Conservation (phyloP, 2,329 filamentous ascomycete species). For the Helotiales sp. region DNA sequence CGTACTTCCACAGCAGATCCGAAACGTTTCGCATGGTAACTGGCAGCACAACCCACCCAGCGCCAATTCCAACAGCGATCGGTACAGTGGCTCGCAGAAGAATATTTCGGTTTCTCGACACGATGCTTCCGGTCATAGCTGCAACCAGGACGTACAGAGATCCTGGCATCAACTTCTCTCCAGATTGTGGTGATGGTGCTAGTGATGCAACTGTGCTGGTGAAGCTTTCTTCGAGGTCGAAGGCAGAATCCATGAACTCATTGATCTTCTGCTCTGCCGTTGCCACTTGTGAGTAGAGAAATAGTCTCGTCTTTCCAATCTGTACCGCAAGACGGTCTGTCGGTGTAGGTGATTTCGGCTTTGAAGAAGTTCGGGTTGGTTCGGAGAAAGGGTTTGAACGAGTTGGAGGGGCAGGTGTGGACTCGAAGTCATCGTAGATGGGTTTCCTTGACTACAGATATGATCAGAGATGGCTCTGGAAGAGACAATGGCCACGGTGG, state of each 20-base stretch:
- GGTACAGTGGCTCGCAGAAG: conserved; percentile 77
- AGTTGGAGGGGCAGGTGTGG: conserved; percentile 36
- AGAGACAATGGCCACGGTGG: not conserved
- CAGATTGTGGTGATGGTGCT: conserved; percentile 80
- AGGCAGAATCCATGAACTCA: conserved; percentile 73
- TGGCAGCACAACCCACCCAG: conserved; percentile 82
- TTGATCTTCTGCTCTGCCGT: conserved; percentile 82
- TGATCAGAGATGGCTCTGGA: conserved; percentile 6
- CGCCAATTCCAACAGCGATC: conserved; percentile 75
- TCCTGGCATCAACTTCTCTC: conserved; percentile 87
- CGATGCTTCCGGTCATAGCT: conserved; percentile 91
- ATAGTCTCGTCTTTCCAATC: conserved; percentile 77
- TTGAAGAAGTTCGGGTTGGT: conserved; percentile 29
- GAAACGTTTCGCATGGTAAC: conserved; percentile 88
- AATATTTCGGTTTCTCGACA: conserved; percentile 84
- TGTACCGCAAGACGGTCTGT: conserved; percentile 87
- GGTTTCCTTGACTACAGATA: conserved; percentile 57
- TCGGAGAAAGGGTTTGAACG: conserved; percentile 23
- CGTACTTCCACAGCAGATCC: conserved; percentile 86
- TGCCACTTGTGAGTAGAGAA: conserved; percentile 74
- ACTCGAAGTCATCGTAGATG: conserved; percentile 75
- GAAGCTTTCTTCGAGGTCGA: conserved; percentile 85
- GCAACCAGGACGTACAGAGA: conserved; percentile 90
- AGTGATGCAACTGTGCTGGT: conserved; percentile 86
- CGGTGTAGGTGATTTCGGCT: conserved; percentile 62